Evolutionary conservation across 176 grass and related monocot genomes (phyloP).

Genomic region (Lolium rigidum): DNA sequence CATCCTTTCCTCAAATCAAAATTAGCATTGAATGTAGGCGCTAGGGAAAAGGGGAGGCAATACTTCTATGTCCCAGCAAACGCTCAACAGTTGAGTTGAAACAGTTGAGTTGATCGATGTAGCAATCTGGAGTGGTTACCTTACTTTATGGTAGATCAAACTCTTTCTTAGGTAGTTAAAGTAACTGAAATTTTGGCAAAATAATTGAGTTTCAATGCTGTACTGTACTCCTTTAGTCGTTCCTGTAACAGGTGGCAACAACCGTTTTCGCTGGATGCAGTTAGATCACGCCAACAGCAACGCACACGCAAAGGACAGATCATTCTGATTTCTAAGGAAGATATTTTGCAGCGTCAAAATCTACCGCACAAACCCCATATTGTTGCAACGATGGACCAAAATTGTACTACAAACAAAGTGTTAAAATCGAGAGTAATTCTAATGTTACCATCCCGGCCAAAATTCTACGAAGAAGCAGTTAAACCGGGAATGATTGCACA

Average conservation of each 20-base stretch:
- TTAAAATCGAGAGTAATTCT: neutral
- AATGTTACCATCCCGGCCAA: neutral
- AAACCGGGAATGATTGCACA: neutral
- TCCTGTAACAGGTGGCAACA: neutral
- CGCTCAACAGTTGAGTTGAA: too few species aligned
- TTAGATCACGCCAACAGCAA: constrained; percentile 27
- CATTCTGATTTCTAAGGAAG: neutral
- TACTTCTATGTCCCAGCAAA: neutral
- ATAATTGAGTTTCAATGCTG: neutral
- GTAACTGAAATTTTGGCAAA: neutral
- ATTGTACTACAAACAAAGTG: neutral
- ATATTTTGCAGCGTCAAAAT: neutral
- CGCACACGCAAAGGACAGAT: neutral
- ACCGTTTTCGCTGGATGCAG: constrained; percentile 21
- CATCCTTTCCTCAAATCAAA: neutral
- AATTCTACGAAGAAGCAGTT: neutral
- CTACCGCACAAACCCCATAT: neutral
- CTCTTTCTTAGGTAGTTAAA: neutral
- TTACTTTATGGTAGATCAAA: neutral
- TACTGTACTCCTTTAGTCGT: neutral
- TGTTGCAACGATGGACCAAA: neutral
- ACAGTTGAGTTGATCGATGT: neutral
- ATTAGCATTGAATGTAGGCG: neutral
- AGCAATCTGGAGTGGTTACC: neutral
- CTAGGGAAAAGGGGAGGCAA: neutral